These are phyloP conservation scores for Russula emetica DNA, from an alignment of 768 basidiomycete genomes.

Conservation along the genomic window DNA sequence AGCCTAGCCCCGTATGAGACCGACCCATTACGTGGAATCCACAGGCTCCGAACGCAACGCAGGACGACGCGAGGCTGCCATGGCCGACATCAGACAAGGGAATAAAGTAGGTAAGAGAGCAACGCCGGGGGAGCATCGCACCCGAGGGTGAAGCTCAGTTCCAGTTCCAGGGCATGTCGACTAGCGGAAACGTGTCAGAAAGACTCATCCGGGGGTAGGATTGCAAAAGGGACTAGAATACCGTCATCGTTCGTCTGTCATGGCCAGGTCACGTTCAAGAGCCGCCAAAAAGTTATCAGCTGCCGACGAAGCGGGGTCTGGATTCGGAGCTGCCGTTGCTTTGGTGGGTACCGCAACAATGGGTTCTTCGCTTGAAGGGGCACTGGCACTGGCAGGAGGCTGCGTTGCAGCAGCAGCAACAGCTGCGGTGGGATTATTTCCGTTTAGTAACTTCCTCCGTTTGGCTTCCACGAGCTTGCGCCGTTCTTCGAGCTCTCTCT, in stretches of 20 bases:
- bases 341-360: conserved; percentile 8
- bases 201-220: background rate
- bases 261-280: conserved; percentile 58
- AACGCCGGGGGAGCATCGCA: conserved; percentile 11
- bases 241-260: conserved; percentile 30
- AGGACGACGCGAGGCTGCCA: conserved; percentile 1
- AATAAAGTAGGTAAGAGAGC: conserved; percentile 13
- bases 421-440: background rate
- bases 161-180: conserved; percentile 3
- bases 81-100: conserved; percentile 13
- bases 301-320: conserved; percentile 31
- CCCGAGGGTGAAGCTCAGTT: conserved; percentile 12
- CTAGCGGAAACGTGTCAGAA: conserved; percentile 6
- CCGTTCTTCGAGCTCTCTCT: conserved; percentile 68
- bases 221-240: background rate
- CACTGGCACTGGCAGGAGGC: background rate
- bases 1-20: conserved; percentile 12
- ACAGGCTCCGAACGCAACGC: background rate
- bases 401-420: conserved; percentile 12
- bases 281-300: conserved; percentile 66
- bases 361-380: conserved; percentile 17
- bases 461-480: conserved; percentile 58
- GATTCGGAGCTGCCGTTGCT: conserved; percentile 19
- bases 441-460: conserved; percentile 48
- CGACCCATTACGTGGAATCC: conserved; percentile 19